Conservation (phyloP, 352 stramenopile species). For the Pythium aristosporum region DNA sequence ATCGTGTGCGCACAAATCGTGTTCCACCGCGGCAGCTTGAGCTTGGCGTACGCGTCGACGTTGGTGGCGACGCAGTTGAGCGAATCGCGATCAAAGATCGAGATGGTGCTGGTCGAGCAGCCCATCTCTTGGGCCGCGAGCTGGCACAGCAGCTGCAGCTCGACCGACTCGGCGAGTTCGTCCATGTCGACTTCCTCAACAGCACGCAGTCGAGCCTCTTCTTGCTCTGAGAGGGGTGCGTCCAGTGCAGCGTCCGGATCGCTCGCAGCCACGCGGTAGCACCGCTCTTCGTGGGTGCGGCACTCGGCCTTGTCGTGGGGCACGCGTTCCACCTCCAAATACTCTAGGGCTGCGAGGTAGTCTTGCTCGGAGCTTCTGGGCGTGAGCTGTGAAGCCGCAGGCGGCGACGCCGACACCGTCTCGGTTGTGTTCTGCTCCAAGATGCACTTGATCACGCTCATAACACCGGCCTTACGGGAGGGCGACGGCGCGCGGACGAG, state of each 20-base stretch:
- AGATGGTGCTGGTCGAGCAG: conserved; percentile 54
- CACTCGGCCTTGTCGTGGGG: conserved; percentile 1
- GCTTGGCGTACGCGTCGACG: conserved; percentile 31
- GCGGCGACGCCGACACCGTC: neutral
- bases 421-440: conserved; percentile 34
- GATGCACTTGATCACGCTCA: conserved; percentile 52
- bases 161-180: conserved; percentile 21
- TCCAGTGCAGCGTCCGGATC: conserved; percentile 9
- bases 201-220: conserved; percentile 13
- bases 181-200: conserved; percentile 18
- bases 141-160: conserved; percentile 64
- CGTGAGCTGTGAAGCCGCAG: conserved; percentile 1
- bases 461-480: conserved; percentile 36
- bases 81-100: conserved; percentile 44
- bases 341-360: conserved; percentile 3
- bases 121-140: conserved; percentile 48
- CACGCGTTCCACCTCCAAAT: conserved; percentile 11
- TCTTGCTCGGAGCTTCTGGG: conserved; percentile 6
- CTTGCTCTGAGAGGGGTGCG: conserved; percentile 17
- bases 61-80: conserved; percentile 42
- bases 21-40: conserved; percentile 45
- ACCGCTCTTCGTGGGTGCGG: conserved; percentile 14
- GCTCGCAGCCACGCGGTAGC: conserved; percentile 8
- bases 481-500: conserved; percentile 28
- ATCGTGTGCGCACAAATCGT: conserved; percentile 62